A percentile compares a stretch with the other conserved stretches of the same genome.
These are phyloP conservation scores for Calonectria pseudoreteaudii DNA, from an alignment of 2,329 filamentous ascomycete species.

Conservation along the genomic window DNA sequence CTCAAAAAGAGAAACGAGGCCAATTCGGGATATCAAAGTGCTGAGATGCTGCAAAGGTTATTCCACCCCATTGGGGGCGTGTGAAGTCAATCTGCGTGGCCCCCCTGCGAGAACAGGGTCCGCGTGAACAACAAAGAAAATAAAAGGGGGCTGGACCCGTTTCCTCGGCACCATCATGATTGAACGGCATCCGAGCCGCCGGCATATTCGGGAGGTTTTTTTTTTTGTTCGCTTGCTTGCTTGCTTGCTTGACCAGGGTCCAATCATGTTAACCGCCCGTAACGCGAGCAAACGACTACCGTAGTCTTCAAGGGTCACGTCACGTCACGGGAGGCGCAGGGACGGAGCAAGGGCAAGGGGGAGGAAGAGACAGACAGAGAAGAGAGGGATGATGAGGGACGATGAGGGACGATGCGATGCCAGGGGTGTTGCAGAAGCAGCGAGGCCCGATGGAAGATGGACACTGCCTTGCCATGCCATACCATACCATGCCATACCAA, in stretches of 20 bases:
- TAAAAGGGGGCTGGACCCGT: constrained; percentile 1
- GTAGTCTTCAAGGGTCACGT: not conserved
- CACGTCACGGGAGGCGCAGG: not conserved
- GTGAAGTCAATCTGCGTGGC: constrained; percentile 5
- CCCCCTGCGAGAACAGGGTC: constrained; percentile 9
- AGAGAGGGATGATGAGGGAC: not conserved
- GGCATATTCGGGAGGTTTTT: not conserved
- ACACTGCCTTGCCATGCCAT: not conserved
- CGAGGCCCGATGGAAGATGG: not conserved
- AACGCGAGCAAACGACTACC: constrained; percentile 4
- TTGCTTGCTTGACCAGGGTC: not conserved
- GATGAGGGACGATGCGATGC: not conserved
- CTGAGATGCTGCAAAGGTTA: constrained; percentile 8
- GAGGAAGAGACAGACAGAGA: not conserved
- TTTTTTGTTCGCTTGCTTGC: too few relatives aligned
- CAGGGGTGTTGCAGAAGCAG: not conserved
- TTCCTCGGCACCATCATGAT: constrained; percentile 1
- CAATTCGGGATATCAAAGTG: constrained; percentile 23
- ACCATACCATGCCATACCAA: not conserved
- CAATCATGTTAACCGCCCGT: constrained; percentile 1
- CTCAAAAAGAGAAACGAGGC: constrained; percentile 13
- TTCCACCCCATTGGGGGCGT: constrained; percentile 10
- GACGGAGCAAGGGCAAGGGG: not conserved
- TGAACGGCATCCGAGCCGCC: not conserved
- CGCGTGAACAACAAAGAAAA: constrained; percentile 16